phyloP scores from a whole-genome alignment of 352 stramenopile species.

The Peronospora tabacina region DNA sequence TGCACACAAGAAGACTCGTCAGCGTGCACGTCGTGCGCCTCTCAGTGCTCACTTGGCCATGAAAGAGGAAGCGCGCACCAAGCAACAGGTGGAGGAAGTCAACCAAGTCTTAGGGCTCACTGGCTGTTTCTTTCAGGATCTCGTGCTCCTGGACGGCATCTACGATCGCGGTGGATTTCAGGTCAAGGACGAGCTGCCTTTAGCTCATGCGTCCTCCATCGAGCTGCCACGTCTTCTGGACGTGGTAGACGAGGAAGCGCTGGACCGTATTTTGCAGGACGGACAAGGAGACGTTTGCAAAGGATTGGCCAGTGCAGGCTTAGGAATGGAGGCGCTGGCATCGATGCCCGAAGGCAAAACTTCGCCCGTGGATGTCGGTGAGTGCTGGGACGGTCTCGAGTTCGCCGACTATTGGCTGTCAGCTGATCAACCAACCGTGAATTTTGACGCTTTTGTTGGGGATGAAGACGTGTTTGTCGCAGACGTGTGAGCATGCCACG shows the following conservation, averaged over 20 bases:
- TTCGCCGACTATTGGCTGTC: constrained; percentile 26
- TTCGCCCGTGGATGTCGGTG: constrained; percentile 34
- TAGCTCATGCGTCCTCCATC: background rate
- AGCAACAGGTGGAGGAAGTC: constrained; percentile 14
- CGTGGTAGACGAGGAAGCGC: constrained; percentile 11
- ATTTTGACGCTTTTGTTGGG: constrained; percentile 23
- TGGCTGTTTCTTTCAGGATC: constrained; percentile 27
- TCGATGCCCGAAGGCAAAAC: constrained; percentile 24
- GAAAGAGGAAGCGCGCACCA: constrained; percentile 27
- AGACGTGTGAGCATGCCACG: constrained; percentile 22
- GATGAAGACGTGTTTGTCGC: constrained; percentile 31
- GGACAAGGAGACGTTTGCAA: constrained; percentile 15
- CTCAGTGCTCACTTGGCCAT: constrained; percentile 38
- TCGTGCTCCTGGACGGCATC: constrained; percentile 24
- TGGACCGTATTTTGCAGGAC: constrained; percentile 16
- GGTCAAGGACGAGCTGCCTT: constrained; percentile 1
- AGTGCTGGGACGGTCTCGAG: constrained; percentile 28
- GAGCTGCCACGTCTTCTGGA: constrained; percentile 3
- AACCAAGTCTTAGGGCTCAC: constrained; percentile 4
- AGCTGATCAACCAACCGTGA: constrained; percentile 12
- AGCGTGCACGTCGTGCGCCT: constrained; percentile 14
- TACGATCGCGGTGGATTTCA: constrained; percentile 17
- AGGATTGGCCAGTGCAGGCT: constrained; percentile 14
- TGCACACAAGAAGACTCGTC: constrained; percentile 18
- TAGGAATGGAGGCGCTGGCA: constrained; percentile 12